A percentile compares a stretch with the other conserved stretches of the same genome.
Evolutionary conservation across 139 green algal species (phyloP).

Genomic region (Chlorella vulgaris): DNA sequence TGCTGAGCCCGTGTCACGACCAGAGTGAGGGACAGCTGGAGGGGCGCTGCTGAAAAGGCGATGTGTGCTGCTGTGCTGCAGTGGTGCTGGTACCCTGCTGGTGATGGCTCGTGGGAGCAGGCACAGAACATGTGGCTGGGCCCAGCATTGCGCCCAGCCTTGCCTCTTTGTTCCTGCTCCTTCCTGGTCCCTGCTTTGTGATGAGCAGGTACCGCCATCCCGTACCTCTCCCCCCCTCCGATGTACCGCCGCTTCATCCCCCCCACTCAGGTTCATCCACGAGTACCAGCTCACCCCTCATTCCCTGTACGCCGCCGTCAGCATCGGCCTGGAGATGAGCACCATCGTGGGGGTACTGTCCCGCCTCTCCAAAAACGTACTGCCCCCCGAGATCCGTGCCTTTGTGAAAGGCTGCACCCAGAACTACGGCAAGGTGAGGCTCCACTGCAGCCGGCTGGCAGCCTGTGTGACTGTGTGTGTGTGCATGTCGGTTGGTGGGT

Average conservation of each 20-base stretch:
- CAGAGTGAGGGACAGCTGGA: conserved; percentile 61
- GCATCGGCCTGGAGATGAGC: conserved; percentile 88
- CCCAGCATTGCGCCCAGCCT: not conserved
- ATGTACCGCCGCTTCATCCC: not conserved
- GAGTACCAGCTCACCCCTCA: conserved; percentile 95
- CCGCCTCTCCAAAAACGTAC: conserved; percentile 75
- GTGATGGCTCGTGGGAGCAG: too few species aligned
- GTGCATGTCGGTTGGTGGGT: not conserved
- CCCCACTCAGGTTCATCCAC: conserved; percentile 20
- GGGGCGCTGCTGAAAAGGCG: not conserved
- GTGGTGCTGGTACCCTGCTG: not conserved
- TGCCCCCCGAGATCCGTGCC: conserved; percentile 67
- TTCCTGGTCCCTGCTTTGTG: not conserved
- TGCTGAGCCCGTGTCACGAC: conserved; percentile 92
- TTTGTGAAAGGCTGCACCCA: conserved; percentile 90
- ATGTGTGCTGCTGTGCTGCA: not conserved
- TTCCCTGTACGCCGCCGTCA: conserved; percentile 97
- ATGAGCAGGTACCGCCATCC: not conserved
- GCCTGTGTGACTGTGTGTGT: not conserved
- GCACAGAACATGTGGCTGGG: too few species aligned
- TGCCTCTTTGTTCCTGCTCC: not conserved
- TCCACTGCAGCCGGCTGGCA: not conserved
- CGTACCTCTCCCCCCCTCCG: not conserved
- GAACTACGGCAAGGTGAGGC: conserved; percentile 93
- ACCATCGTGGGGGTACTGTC: conserved; percentile 94